Evolutionary conservation across 768 basidiomycete species (phyloP), one percentile per base, ranked within the genome.

Genomic region (Tylopilus sp.): DNA sequence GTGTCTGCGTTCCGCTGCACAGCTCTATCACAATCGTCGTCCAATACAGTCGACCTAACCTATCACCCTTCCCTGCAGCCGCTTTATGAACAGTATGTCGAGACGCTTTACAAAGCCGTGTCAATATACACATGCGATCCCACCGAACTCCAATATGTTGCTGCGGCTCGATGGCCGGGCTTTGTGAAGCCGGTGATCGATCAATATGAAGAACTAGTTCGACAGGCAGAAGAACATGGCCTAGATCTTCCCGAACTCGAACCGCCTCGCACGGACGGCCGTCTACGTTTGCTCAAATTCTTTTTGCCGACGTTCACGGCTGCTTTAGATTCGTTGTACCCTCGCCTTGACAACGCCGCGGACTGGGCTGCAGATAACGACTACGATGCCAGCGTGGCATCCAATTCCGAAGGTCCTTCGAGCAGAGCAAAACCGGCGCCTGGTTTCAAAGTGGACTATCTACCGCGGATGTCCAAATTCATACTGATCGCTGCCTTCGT

Each of bases 101-200:
- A 77, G 7, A 72, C 79, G 10, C 66, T 92, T 3, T 80, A 80
- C 61, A 77, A 80, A 42, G 72, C 79, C 26, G 83, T 88, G 61
- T 77, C 76, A 20, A 75, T 80, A 6, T 90, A 83, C 65, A 82
- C 80, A 3, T 77, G 75, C 36, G 83, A 91, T 59, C 79, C 82
- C 1, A 64, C 80, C 44, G 90, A 92, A 61, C 73, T 92, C 1
- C 76, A 79, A 39, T 92, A 91, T 60, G 78, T 92, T 25, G 81
- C 86, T 3, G 82, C 85, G 0, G 86, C 90, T 6, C 77, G 83
- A 20, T 92, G 91, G 89, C 87, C 89, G 0, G 85, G 82, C 2
- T 91, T 90, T 57, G 77, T 85, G 1, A 77, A 82, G 48, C 88
- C 89, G 0, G 62, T 91, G 13, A 63, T 88, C 7, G 79, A 80